phyloP scores from a whole-genome alignment of 176 grass and related monocot species.

The Stipa capillata region DNA sequence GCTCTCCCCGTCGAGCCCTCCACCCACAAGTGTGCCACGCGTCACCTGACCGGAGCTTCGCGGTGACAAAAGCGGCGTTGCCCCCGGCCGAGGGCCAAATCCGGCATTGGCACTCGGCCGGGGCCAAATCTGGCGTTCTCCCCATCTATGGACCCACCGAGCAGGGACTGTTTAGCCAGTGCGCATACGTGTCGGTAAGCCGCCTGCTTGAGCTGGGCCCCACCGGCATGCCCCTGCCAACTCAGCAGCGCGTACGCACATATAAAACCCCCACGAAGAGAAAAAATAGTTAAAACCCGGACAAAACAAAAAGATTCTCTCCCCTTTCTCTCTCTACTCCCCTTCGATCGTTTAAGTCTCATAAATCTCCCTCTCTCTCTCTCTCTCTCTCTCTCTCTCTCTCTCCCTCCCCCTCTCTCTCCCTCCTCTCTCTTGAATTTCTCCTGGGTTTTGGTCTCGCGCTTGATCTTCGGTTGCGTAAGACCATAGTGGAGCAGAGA shows the following conservation, averaged over 20 bases:
- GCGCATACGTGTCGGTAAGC: not conserved
- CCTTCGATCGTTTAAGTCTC: not conserved
- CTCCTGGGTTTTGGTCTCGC: no score
- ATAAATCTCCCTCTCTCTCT: no score
- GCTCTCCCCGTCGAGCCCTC: no score
- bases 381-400: no score
- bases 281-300: constrained; percentile 9
- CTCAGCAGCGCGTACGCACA: constrained; percentile 30
- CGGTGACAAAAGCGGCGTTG: no score
- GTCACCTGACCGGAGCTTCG: no score
- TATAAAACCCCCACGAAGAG: constrained; percentile 17
- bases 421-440: not conserved
- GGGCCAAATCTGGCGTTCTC: no score
- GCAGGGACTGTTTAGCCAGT: not conserved
- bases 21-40: no score
- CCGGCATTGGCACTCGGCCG: no score
- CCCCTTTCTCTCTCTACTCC: not conserved
- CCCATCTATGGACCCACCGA: not conserved
- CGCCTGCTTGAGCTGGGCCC: constrained; percentile 3
- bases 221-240: no score
- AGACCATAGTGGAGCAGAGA: not conserved
- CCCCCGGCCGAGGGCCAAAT: no score
- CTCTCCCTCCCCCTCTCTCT: no score
- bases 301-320: constrained; percentile 19
- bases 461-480: not conserved